Base-by-base conservation (phyloP, 2,329 filamentous ascomycete genomes). In the Paraphaeosphaeria sporulosa region DNA sequence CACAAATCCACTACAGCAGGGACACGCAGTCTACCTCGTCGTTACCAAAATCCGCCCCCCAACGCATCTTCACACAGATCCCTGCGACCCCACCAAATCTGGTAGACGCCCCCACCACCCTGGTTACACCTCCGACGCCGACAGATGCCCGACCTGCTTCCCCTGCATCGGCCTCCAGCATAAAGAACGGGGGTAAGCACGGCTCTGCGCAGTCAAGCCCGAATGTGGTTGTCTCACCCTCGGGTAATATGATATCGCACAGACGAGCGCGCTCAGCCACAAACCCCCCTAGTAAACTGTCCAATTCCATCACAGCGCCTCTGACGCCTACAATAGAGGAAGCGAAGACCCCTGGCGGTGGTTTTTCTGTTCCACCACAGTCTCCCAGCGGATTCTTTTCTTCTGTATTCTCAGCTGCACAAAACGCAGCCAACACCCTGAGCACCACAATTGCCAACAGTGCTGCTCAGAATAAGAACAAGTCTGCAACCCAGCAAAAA, bases 371-470 rank as follows among this genome's bases (percentile, higher is more conserved):
- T 32, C 74, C 76, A 42, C 80, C 78, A 34, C 78, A 79, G 52
- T 79, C 80, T 57, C 78, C 78, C 34, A 77, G 77, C 40, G 89
- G 93, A 0, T 98, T 99, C 81, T 98, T 99, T 79, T 96, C 93
- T 4, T 94, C 92, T 27, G 91, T 99, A 73, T 88, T 99, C 65
- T 94, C 93, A 43, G 94, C 90, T 48, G 95, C 95, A 19, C 94
- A 98, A 78, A 97, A 90, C 84, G 94, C 94, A 46, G 93, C 94
- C 15, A 93, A 83, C 65, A 89, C 87, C 19, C 77, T 94, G 4
- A 92, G 86, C 67, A 92, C 86, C 64, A 92, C 89, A 50, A 89
- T 97, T 49, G 87, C 87, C 51, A 94, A 88, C 74, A 86, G 84
- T 4, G 82, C 79, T 36, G 80, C 85, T 32, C 63, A 70, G 8